Conservation (phyloP, 78 protist species). For the Diacronema lutheri region DNA sequence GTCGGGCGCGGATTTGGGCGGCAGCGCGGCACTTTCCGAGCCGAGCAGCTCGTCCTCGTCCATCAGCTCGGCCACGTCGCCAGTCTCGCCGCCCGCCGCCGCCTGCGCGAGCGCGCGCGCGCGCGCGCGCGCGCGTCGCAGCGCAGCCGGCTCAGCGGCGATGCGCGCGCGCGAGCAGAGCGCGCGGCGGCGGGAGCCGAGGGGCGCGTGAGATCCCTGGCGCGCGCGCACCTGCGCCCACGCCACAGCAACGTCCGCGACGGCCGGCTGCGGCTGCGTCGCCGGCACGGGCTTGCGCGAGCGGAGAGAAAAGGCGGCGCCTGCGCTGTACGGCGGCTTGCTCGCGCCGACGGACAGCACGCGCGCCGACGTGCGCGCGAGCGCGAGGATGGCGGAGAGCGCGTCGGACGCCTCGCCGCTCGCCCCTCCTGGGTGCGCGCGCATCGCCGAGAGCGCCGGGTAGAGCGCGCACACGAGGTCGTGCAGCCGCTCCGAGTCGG, state of each 20-base stretch:
- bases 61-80: not conserved
- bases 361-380: not conserved
- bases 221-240: too few species aligned
- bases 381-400: not conserved
- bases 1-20: too few species aligned
- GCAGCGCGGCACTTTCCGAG: not conserved
- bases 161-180: not conserved
- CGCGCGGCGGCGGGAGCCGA: not conserved
- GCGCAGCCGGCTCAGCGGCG: too few species aligned
- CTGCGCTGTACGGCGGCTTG: not conserved
- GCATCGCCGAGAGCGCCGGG: not conserved
- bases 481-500: too few species aligned
- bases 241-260: too few species aligned
- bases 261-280: not conserved
- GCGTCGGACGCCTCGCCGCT: not conserved
- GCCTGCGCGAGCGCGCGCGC: not conserved
- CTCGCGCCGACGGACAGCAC: not conserved
- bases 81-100: not conserved
- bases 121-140: not conserved
- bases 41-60: slow-evolving; percentile 22
- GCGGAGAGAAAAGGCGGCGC: slow-evolving; percentile 10
- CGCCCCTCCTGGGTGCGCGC: not conserved
- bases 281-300: not conserved
- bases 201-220: not conserved
- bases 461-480: not conserved